Evolutionary conservation across 768 basidiomycete species (phyloP).

Genomic region (Trametes cingulata): DNA sequence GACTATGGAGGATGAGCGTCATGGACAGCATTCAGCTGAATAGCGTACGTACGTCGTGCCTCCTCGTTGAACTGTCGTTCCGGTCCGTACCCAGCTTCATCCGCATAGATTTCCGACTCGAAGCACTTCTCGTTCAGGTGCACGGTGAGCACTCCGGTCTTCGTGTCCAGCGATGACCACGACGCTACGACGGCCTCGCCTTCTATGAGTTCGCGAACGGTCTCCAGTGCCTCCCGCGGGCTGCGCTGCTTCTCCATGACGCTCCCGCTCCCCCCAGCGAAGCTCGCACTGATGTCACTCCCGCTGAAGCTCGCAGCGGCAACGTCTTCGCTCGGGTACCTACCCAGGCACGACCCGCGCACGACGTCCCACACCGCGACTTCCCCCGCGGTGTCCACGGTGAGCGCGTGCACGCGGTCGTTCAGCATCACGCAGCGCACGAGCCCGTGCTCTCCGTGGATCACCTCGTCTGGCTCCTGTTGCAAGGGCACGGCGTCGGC

Average conservation of each 20-base stretch:
- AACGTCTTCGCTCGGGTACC: slow-evolving; percentile 67
- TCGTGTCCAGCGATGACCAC: slow-evolving; percentile 91
- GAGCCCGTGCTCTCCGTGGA: slow-evolving; percentile 77
- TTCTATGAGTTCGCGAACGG: slow-evolving; percentile 88
- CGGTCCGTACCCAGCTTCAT: slow-evolving; percentile 75
- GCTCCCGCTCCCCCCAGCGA: slow-evolving; percentile 46
- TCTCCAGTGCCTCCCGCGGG: slow-evolving; percentile 83
- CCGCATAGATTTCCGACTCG: slow-evolving; percentile 93
- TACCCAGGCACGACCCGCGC: slow-evolving; percentile 71
- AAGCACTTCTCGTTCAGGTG: slow-evolving; percentile 88
- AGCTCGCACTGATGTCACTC: slow-evolving; percentile 42
- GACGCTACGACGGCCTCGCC: slow-evolving; percentile 84
- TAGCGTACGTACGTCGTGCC: slow-evolving; percentile 61
- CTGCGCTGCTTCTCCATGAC: slow-evolving; percentile 51
- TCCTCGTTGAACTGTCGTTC: slow-evolving; percentile 74
- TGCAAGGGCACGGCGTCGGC: slow-evolving; percentile 66
- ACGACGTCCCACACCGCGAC: slow-evolving; percentile 94
- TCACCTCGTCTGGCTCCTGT: slow-evolving; percentile 62
- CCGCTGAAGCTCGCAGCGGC: slow-evolving; percentile 52
- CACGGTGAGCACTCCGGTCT: slow-evolving; percentile 83
- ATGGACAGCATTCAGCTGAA: slow-evolving; percentile 1
- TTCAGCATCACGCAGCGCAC: slow-evolving; percentile 82
- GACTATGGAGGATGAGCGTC: slow-evolving; percentile 46
- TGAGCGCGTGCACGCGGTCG: slow-evolving; percentile 87
- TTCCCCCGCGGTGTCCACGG: slow-evolving; percentile 85